These are phyloP conservation scores for Dictyostelium discoideum DNA, from an alignment of 78 protist species.

Conservation along the genomic window dicty_2.7 NC_007091.3:3707001-3707500, in stretches of 20 bases:
- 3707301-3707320: not conserved
- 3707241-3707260: not conserved
- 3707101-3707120: too few relatives aligned
- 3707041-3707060: not conserved
- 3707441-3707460: too few relatives aligned
- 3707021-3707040: conserved; percentile 7
- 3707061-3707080: not conserved
- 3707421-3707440: not conserved
- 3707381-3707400: not conserved
- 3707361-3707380: not conserved
- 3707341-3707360: not conserved
- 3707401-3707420: not conserved
- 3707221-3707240: not conserved
- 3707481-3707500: not conserved
- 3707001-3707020: conserved; percentile 38
- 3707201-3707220: not conserved
- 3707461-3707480: not conserved
- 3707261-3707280: not conserved
- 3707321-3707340: not conserved
- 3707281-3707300: not conserved
- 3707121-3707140: too few relatives aligned
- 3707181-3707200: too few relatives aligned
- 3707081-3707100: not conserved
- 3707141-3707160: too few relatives aligned
- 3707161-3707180: too few relatives aligned